A percentile compares a stretch with the other conserved stretches of the same genome.
Evolutionary conservation across 2,329 filamentous ascomycete species (phyloP).

Genomic region (Pezicula neosporulosa): DNA sequence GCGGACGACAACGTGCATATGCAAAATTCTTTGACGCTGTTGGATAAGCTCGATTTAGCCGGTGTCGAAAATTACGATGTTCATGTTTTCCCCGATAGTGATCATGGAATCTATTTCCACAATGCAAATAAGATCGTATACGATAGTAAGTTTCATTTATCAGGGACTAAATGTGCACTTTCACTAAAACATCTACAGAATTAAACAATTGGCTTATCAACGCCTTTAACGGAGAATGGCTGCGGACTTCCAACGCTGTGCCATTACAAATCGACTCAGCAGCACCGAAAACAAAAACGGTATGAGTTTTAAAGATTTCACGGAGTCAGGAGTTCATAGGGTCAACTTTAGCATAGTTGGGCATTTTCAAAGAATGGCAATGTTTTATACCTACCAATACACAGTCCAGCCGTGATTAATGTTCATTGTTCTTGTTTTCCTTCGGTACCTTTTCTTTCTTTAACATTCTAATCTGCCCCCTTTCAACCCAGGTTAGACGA

Average conservation of each 20-base stretch:
- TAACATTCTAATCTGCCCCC: no score
- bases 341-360: no score
- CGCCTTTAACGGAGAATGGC: conserved; percentile 96
- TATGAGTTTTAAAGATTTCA: background rate
- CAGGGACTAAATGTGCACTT: background rate
- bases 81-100: conserved; percentile 93
- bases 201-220: conserved; percentile 90
- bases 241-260: conserved; percentile 38
- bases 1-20: conserved; percentile 97
- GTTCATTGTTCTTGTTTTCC: no score
- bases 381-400: no score
- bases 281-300: conserved; percentile 10
- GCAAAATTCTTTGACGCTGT: conserved; percentile 84
- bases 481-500: no score
- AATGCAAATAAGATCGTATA: conserved; percentile 90
- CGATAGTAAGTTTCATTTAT: conserved; percentile 66
- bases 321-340: no score
- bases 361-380: no score
- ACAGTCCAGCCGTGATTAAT: no score
- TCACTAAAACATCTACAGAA: conserved; percentile 49
- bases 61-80: conserved; percentile 92
- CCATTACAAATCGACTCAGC: conserved; percentile 24
- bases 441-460: no score
- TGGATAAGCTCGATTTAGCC: conserved; percentile 81
- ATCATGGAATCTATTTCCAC: conserved; percentile 94